Percentiles rank a stretch among this genome's conserved stretches.
Conservation (phyloP, 1,284 basidiomycete genomes). For the Papiliotrema flavescens region DNA sequence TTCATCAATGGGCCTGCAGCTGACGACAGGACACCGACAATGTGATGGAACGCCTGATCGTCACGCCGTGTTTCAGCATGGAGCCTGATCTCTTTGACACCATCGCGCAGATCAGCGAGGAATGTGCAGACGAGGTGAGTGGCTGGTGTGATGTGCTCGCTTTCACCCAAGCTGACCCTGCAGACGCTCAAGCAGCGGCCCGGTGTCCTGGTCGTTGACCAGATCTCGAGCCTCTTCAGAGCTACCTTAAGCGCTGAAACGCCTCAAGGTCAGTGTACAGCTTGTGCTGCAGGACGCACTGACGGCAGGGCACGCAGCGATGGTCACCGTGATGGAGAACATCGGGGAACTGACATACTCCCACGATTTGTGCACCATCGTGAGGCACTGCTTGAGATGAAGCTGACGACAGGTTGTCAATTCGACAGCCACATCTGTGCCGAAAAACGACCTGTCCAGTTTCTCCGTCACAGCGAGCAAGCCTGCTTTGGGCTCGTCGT, state of each 20-base stretch:
- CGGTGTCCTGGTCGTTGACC: slow-evolving; percentile 39
- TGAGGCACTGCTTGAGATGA: slow-evolving; percentile 8
- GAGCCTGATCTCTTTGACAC: slow-evolving; percentile 35
- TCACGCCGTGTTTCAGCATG: slow-evolving; percentile 32
- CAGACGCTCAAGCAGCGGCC: not conserved
- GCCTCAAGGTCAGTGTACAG: slow-evolving; percentile 32
- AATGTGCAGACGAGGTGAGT: not conserved
- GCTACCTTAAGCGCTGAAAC: slow-evolving; percentile 34
- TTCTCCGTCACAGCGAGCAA: slow-evolving; percentile 43
- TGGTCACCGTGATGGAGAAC: slow-evolving; percentile 42
- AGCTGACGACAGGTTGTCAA: slow-evolving; percentile 31
- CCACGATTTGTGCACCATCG: slow-evolving; percentile 25
- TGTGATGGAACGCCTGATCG: slow-evolving; percentile 31
- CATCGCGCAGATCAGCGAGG: slow-evolving; percentile 9
- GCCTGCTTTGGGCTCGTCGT: slow-evolving; percentile 38
- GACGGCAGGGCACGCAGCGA: slow-evolving; percentile 40
- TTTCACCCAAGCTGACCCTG: not conserved
- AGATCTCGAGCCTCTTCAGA: slow-evolving; percentile 36
- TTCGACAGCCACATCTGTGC: slow-evolving; percentile 25
- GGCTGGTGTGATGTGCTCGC: not conserved
- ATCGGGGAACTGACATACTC: slow-evolving; percentile 32
- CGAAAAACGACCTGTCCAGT: slow-evolving; percentile 33
- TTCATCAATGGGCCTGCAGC: not conserved
- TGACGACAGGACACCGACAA: slow-evolving; percentile 15
- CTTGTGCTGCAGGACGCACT: slow-evolving; percentile 1